phyloP scores from a whole-genome alignment of 116 monocot species.

The Posidonia oceanica region DNA sequence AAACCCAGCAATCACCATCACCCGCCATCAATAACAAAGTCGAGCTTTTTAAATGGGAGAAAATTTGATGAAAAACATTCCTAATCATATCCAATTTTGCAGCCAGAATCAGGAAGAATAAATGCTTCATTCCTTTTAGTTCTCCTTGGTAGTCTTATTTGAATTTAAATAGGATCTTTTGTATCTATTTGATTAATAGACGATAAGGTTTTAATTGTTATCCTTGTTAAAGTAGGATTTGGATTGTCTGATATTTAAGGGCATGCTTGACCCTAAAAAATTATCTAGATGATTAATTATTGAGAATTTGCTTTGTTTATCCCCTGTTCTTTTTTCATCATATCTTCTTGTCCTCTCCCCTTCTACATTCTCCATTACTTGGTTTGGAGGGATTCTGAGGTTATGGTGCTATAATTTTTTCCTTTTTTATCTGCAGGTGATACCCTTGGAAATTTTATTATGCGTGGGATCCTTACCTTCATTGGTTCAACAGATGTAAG shows the following conservation, averaged over 20 bases:
- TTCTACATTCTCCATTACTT: neutral
- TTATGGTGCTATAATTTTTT: constrained; percentile 5
- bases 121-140: too few relatives aligned
- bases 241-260: too few relatives aligned
- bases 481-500: constrained; percentile 70
- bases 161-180: too few relatives aligned
- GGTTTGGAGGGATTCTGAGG: neutral
- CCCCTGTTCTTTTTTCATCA: neutral
- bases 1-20: too few relatives aligned
- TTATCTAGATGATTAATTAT: neutral
- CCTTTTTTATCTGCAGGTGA: constrained; percentile 35
- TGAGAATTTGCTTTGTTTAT: neutral
- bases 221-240: neutral
- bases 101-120: too few relatives aligned
- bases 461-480: constrained; percentile 59
- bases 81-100: too few relatives aligned
- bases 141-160: too few relatives aligned
- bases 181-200: too few relatives aligned
- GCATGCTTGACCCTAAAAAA: neutral
- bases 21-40: too few relatives aligned
- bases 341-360: neutral
- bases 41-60: too few relatives aligned
- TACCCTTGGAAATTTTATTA: constrained; percentile 52
- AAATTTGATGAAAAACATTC: too few relatives aligned
- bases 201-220: neutral